A percentile compares a stretch with the other conserved stretches of the same genome.
Conservation (phyloP, 163 green algal species). For the Scenedesmus sp. region DNA sequence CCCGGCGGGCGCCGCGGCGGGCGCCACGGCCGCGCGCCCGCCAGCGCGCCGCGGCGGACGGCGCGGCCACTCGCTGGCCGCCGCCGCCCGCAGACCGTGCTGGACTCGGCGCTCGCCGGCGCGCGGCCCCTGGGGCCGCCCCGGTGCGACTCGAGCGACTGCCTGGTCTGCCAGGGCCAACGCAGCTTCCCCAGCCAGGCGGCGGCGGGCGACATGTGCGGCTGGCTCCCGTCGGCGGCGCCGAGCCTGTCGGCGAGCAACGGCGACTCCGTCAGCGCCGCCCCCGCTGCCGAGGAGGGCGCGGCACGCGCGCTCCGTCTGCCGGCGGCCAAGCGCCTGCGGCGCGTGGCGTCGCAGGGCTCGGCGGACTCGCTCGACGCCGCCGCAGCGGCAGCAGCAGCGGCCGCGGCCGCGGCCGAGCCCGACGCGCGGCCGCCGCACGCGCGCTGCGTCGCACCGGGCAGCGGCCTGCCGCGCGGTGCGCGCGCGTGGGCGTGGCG, state of each 20-base stretch:
- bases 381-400: background rate
- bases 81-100: constrained; percentile 23
- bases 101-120: background rate
- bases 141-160: constrained; percentile 64
- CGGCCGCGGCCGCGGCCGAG: background rate
- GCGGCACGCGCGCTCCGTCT: background rate
- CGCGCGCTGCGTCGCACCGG: too few relatives aligned
- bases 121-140: background rate
- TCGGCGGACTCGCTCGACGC: constrained; percentile 1
- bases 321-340: constrained; percentile 1
- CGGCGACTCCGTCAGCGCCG: background rate
- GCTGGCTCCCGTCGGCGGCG: constrained; percentile 40
- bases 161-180: constrained; percentile 56
- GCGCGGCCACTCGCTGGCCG: too few relatives aligned
- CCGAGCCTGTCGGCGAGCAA: constrained; percentile 18
- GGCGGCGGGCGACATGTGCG: constrained; percentile 41
- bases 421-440: background rate
- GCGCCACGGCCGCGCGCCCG: too few relatives aligned
- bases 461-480: too few relatives aligned
- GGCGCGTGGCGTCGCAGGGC: constrained; percentile 5
- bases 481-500: constrained; percentile 6
- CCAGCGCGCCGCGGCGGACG: too few relatives aligned
- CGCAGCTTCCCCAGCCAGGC: constrained; percentile 47
- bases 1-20: too few relatives aligned
- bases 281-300: constrained; percentile 14